Percentiles rank a stretch among this genome's conserved stretches.
phyloP scores from a whole-genome alignment of 805 yeast genomes.

The Kockiozyma suomiensis region DNA sequence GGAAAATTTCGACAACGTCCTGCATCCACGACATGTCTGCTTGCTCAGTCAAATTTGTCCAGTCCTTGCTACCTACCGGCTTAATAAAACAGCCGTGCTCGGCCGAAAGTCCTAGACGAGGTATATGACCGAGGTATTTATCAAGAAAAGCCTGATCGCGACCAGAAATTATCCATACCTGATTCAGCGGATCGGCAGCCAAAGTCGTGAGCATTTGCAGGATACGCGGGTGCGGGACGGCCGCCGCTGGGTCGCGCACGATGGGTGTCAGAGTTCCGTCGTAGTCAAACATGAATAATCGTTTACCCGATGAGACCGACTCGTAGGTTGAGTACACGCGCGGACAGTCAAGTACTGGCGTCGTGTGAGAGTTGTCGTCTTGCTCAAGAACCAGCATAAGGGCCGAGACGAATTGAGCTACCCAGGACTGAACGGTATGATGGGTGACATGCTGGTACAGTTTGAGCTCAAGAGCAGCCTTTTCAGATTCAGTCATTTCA shows the following conservation, averaged over 20 bases:
- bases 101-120: slow-evolving; percentile 77
- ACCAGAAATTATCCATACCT: slow-evolving; percentile 94
- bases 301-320: slow-evolving; percentile 52
- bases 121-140: slow-evolving; percentile 77
- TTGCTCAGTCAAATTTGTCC: slow-evolving; percentile 83
- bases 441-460: slow-evolving; percentile 65
- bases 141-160: slow-evolving; percentile 89
- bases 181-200: slow-evolving; percentile 75
- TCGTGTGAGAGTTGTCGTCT: slow-evolving; percentile 55
- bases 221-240: slow-evolving; percentile 83
- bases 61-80: slow-evolving; percentile 55
- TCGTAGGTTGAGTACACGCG: slow-evolving; percentile 61
- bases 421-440: slow-evolving; percentile 82
- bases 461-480: slow-evolving; percentile 51
- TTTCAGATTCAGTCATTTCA: slow-evolving; percentile 52
- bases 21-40: slow-evolving; percentile 94
- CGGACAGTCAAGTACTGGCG: slow-evolving; percentile 82
- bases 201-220: slow-evolving; percentile 60
- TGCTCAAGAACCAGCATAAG: slow-evolving; percentile 42
- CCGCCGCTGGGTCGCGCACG: slow-evolving; percentile 97
- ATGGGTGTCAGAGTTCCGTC: slow-evolving; percentile 98
- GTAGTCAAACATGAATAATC: slow-evolving; percentile 89
- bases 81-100: slow-evolving; percentile 97
- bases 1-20: slow-evolving; percentile 75
- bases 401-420: slow-evolving; percentile 39